Evolutionary conservation across 176 grass and related monocot genomes (phyloP), one percentile per base, ranked within the genome.

Genomic region (Secale cereale): DNA sequence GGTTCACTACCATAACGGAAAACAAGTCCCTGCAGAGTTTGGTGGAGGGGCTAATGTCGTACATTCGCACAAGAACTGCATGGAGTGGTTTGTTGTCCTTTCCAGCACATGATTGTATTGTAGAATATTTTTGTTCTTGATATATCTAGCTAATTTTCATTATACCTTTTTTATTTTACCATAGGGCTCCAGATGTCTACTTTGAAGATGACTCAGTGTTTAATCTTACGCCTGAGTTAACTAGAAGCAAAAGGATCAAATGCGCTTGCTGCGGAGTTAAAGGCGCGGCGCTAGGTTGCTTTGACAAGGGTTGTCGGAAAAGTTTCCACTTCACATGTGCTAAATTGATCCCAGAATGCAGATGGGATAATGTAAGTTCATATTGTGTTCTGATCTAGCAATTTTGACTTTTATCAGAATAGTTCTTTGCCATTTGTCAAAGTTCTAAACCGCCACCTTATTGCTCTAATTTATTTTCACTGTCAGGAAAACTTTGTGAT

Each of bases 401-500:
- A 25, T 75, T 74, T 87, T n/a, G 31, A 66, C 50, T 54, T 54
- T 72, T 48, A 40, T 5, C 36, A 59, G 14, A 75, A 57, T 83
- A 72, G 4, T 48, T 81, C n/a, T 5, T 87, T 48, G 3, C 62
- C 7, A 27, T 10, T 81, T 64, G 28, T 28, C 19, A 59, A 78
- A 40, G 30, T 81, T 15, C 20, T 56, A 52, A 63, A 81, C 54
- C 72, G 32, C 19, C 26, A 77, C 19, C 39, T 84, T 27, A 81
- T 54, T 85, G 45, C 37, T 65, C 46, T 17, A 29, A 50, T 59
- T 5, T 41, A 27, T 70, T 74, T 68, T 76, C 31, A 43, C 16
- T 89, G 59, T 15, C 86, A 98, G 95, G 89, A 95, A 86, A 98
- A 98, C 48, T 98, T 98, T 93, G 93, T 98, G 76, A 93, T 98